Conservation (phyloP, 2,329 filamentous ascomycete genomes). For the Pseudogymnoascus sp. region DNA sequence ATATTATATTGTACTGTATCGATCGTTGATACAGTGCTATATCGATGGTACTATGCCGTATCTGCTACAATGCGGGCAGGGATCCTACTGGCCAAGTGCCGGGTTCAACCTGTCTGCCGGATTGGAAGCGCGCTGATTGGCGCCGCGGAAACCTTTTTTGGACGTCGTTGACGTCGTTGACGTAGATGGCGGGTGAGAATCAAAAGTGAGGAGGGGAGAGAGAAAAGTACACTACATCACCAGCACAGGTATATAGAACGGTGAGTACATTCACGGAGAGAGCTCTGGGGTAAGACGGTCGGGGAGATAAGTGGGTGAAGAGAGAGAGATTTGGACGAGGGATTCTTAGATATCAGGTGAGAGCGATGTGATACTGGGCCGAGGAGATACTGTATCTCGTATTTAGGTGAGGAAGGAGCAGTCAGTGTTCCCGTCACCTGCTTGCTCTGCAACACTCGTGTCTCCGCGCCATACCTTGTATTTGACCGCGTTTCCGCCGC, state of each 20-base stretch:
- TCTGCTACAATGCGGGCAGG: constrained; percentile 2
- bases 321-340: not conserved
- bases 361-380: not conserved
- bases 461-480: not conserved
- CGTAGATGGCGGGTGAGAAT: not conserved
- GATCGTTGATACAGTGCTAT: not conserved
- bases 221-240: not conserved
- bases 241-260: not conserved
- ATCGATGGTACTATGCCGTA: not conserved
- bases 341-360: not conserved
- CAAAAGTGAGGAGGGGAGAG: not conserved
- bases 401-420: not conserved
- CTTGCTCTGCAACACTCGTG: not conserved
- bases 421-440: not conserved
- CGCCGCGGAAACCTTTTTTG: constrained; percentile 2
- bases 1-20: not conserved
- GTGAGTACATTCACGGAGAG: not conserved
- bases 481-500: constrained; percentile 3
- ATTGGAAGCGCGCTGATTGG: constrained; percentile 5
- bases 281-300: not conserved
- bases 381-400: not conserved
- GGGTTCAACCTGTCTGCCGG: not conserved
- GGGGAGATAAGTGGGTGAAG: not conserved
- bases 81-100: not conserved
- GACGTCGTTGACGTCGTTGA: not conserved